A percentile compares a stretch with the other conserved stretches of the same genome.
Evolutionary conservation across 225 moss, liverwort and hornwort genomes (phyloP).

Genomic region (Rhytidiadelphus loreus): DNA sequence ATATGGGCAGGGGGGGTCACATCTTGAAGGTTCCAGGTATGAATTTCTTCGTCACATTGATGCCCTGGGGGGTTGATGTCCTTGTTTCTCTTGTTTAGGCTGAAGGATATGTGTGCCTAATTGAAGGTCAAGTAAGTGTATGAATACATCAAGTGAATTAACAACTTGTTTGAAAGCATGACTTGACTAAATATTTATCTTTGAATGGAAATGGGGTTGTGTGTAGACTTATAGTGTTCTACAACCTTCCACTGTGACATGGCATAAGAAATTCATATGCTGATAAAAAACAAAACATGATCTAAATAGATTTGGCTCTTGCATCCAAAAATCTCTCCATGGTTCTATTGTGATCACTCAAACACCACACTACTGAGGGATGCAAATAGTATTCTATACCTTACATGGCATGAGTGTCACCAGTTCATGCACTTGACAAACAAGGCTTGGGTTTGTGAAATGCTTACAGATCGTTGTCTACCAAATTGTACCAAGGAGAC

Average conservation of each 20-base stretch:
- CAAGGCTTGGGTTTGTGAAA: not conserved
- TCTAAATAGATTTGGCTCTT: not conserved
- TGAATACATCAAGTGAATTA: not conserved
- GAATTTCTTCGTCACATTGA: not conserved
- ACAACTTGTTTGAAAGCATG: not conserved
- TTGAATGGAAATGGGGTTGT: not conserved
- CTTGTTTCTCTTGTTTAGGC: not conserved
- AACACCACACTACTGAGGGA: not conserved
- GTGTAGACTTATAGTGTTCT: not conserved
- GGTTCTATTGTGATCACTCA: not conserved
- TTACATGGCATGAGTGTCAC: not conserved
- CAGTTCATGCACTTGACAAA: not conserved
- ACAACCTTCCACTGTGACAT: not conserved
- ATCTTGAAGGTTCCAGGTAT: conserved; percentile 59
- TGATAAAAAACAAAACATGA: not conserved
- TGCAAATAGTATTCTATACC: not conserved
- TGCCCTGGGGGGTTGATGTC: not conserved
- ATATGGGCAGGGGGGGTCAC: conserved; percentile 81
- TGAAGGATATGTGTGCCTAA: not conserved
- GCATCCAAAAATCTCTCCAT: not conserved
- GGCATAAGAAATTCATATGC: not conserved
- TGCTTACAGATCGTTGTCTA: not conserved
- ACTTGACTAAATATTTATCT: not conserved
- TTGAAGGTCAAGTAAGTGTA: not conserved
- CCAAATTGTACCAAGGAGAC: not conserved